phyloP scores from a whole-genome alignment of 148 eudicot species.

The Spergularia marina region DNA sequence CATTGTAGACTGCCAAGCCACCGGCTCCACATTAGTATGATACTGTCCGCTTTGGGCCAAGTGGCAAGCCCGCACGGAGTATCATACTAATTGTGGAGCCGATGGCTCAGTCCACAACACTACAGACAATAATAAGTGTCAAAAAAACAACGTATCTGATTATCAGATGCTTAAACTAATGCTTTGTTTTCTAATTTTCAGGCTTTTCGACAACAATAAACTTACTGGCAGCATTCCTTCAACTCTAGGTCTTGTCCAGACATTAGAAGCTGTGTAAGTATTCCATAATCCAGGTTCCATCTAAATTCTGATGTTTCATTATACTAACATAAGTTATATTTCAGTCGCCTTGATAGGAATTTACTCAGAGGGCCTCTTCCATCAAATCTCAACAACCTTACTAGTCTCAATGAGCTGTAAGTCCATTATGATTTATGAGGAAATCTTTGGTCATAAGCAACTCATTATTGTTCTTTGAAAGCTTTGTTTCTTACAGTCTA shows the following conservation, averaged over 20 bases:
- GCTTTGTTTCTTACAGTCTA: not conserved
- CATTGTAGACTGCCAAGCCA: too few species aligned
- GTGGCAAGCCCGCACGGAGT: too few species aligned
- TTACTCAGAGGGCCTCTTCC: conserved; percentile 53
- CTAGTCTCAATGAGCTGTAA: conserved; percentile 56
- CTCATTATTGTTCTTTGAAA: not conserved
- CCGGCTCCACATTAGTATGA: too few species aligned
- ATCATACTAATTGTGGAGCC: too few species aligned
- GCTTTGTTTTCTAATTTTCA: conserved; percentile 24
- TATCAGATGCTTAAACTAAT: too few species aligned
- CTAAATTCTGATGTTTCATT: conserved; percentile 4
- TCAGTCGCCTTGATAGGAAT: conserved; percentile 80
- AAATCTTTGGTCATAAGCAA: not conserved
- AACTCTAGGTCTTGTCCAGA: conserved; percentile 52
- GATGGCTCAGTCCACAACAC: too few species aligned
- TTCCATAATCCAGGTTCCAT: not conserved
- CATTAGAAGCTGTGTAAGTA: conserved; percentile 75
- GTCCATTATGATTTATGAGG: conserved; percentile 22
- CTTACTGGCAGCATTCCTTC: conserved; percentile 61
- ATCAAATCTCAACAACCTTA: conserved; percentile 55
- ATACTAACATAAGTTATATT: conserved; percentile 16
- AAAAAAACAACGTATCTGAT: too few species aligned
- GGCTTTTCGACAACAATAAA: conserved; percentile 75
- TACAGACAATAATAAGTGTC: too few species aligned
- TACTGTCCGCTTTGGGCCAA: too few species aligned